Percentiles rank a stretch among this genome's conserved stretches.
Evolutionary conservation across 768 basidiomycete species (phyloP).

Genomic region (Mycena kentingensis): DNA sequence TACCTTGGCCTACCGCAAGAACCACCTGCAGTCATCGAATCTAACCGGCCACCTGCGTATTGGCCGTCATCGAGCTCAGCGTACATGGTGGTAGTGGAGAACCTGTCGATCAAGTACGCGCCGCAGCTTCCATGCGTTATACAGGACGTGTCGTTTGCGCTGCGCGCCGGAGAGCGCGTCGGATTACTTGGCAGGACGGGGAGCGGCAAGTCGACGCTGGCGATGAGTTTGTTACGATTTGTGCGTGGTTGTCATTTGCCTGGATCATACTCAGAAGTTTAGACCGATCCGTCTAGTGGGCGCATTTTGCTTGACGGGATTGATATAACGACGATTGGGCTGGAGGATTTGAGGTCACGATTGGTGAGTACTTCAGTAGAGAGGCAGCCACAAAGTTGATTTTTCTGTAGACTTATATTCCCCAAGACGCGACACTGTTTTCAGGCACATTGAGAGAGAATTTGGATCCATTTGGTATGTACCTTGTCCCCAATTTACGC

Average conservation of each 20-base stretch:
- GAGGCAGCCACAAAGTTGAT: too few relatives aligned
- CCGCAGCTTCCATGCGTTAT: constrained; percentile 83
- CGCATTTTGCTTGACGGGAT: constrained; percentile 84
- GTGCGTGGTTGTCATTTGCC: constrained; percentile 41
- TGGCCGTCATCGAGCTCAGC: constrained; percentile 84
- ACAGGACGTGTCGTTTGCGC: constrained; percentile 70
- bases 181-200: constrained; percentile 85
- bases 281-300: constrained; percentile 77
- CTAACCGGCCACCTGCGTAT: constrained; percentile 79
- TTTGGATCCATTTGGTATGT: constrained; percentile 67
- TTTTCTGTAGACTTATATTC: too few relatives aligned
- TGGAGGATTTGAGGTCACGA: constrained; percentile 80
- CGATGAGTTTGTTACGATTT: constrained; percentile 85
- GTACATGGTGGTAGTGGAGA: constrained; percentile 66
- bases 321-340: constrained; percentile 82
- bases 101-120: constrained; percentile 80
- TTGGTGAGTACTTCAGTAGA: constrained; percentile 54
- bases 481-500: constrained; percentile 2
- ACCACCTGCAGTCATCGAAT: constrained; percentile 72
- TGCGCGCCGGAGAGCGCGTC: constrained; percentile 72
- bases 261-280: constrained; percentile 1
- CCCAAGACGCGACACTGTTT: not conserved
- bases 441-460: constrained; percentile 76
- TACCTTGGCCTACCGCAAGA: constrained; percentile 89
- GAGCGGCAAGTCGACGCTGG: constrained; percentile 81